phyloP scores from a whole-genome alignment of 805 yeast species.

The Monosporozyma servazzii region DNA sequence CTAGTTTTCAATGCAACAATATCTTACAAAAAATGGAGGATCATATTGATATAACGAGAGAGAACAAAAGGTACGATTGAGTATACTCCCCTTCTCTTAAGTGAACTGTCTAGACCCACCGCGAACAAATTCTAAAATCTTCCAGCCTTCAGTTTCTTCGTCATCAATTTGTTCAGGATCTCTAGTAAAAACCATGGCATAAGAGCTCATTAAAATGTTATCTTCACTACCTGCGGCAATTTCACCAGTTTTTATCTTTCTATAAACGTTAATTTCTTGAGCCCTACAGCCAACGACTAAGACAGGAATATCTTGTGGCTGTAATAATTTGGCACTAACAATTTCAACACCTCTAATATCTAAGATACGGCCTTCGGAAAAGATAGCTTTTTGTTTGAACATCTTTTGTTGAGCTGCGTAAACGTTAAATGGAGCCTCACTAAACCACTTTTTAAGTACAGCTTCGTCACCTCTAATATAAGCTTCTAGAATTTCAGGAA shows the following conservation, averaged over 20 bases:
- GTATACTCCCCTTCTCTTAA: conserved; percentile 15
- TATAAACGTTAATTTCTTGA: conserved; percentile 85
- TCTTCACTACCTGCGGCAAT: conserved; percentile 94
- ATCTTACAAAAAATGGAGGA: not conserved
- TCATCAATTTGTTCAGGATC: conserved; percentile 86
- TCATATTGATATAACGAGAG: not conserved
- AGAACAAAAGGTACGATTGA: not conserved
- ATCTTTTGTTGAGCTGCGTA: conserved; percentile 91
- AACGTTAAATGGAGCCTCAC: conserved; percentile 94
- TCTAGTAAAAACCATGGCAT: conserved; percentile 92
- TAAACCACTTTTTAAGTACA: conserved; percentile 79
- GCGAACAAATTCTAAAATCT: conserved; percentile 84
- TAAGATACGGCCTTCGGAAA: conserved; percentile 82
- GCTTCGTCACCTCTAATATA: conserved; percentile 84
- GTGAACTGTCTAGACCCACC: conserved; percentile 85
- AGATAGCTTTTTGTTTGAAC: conserved; percentile 80
- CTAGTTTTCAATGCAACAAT: not conserved
- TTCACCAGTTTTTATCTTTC: conserved; percentile 86
- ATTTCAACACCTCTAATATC: conserved; percentile 95
- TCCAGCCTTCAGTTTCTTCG: conserved; percentile 94
- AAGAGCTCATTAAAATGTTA: conserved; percentile 84
- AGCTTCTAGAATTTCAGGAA: conserved; percentile 94
- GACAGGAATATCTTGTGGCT: conserved; percentile 88
- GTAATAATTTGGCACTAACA: conserved; percentile 75
- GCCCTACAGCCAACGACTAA: conserved; percentile 91